Percentiles rank a stretch among this genome's conserved stretches.
Conservation (phyloP, 805 yeast species). For the Wickerhamiella cacticola region DNA sequence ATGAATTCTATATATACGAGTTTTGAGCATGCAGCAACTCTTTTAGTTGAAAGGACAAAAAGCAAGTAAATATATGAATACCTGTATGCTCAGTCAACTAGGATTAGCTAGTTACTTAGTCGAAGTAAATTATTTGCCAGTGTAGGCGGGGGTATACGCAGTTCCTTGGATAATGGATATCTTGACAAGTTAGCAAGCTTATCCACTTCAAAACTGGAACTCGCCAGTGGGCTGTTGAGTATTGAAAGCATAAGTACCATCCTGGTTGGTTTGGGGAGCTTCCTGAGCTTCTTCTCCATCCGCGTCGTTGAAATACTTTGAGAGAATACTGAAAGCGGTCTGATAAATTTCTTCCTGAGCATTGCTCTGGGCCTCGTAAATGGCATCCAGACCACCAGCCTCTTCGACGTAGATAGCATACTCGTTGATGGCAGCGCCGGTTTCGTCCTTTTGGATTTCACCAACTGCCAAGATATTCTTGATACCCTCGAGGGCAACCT, state of each 20-base stretch:
- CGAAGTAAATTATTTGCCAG: not conserved
- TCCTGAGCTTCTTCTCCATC: conserved; percentile 44
- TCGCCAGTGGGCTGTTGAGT: conserved; percentile 14
- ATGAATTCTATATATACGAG: too few species aligned
- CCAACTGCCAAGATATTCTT: conserved; percentile 92
- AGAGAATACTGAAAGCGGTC: conserved; percentile 82
- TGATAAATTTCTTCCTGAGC: conserved; percentile 85
- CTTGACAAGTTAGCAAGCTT: too few species aligned
- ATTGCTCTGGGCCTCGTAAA: conserved; percentile 82
- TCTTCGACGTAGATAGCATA: conserved; percentile 90
- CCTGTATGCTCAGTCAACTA: not conserved
- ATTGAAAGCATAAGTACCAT: conserved; percentile 83
- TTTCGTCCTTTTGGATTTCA: conserved; percentile 75
- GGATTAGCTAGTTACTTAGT: not conserved
- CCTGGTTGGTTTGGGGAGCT: conserved; percentile 67
- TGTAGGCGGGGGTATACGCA: not conserved
- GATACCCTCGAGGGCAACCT: conserved; percentile 88
- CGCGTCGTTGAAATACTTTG: conserved; percentile 67
- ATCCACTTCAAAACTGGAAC: conserved; percentile 11
- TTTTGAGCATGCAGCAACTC: too few species aligned
- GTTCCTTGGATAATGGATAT: not conserved
- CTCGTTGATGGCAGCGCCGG: conserved; percentile 59
- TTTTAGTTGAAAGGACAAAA: not conserved
- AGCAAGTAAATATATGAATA: too few species aligned
- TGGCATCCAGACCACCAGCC: conserved; percentile 97